phyloP scores from a whole-genome alignment of 805 yeast species.

The Kockiozyma suomiensis region DNA sequence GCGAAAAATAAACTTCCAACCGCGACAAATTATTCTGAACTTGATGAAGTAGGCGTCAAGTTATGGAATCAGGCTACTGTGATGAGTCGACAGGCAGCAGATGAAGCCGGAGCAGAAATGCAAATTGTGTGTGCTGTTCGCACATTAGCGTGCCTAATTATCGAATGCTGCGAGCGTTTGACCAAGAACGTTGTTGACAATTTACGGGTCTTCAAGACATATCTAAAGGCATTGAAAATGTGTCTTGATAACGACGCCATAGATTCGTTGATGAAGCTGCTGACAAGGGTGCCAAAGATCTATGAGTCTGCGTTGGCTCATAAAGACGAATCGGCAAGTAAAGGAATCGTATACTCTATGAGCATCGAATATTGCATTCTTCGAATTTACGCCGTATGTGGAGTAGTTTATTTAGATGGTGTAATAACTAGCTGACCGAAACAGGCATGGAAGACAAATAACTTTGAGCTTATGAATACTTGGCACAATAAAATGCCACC shows the following conservation, averaged over 20 bases:
- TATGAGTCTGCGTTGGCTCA: neutral
- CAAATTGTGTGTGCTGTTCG: conserved; percentile 14
- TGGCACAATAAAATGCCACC: conserved; percentile 17
- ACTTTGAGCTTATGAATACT: conserved; percentile 20
- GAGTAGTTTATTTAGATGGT: neutral
- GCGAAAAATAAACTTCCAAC: conserved; percentile 1
- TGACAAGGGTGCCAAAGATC: conserved; percentile 12
- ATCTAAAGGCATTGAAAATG: conserved; percentile 21
- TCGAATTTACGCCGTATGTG: conserved; percentile 13
- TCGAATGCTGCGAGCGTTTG: conserved; percentile 23
- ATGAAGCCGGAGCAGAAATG: neutral
- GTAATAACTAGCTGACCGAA: neutral
- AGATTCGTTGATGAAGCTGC: conserved; percentile 8
- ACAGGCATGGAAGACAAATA: conserved; percentile 19
- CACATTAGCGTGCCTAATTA: conserved; percentile 19
- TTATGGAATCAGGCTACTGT: conserved; percentile 26
- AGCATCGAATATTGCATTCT: conserved; percentile 15
- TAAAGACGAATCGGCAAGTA: neutral
- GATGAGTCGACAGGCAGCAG: conserved; percentile 1
- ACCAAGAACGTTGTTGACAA: neutral
- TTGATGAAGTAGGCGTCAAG: conserved; percentile 13
- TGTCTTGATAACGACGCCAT: conserved; percentile 24
- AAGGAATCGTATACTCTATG: neutral
- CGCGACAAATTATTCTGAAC: neutral
- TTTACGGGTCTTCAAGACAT: conserved; percentile 18